These are phyloP conservation scores for Adansonia rubrostipa DNA, from an alignment of 441 rosid species.

Conservation along the genomic window DNA sequence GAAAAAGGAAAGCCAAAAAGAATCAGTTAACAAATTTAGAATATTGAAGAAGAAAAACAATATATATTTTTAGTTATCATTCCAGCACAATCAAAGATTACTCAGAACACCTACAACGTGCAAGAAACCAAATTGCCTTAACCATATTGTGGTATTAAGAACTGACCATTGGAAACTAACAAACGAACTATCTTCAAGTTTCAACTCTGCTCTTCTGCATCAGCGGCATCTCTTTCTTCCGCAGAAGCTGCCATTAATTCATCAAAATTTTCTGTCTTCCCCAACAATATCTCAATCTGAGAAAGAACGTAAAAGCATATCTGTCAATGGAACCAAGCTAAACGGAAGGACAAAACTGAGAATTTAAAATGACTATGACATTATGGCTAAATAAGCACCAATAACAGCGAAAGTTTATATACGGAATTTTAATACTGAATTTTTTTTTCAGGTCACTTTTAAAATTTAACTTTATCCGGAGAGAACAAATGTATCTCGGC, in stretches of 20 bases:
- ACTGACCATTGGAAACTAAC: constrained; percentile 24
- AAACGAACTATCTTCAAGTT: constrained; percentile 14
- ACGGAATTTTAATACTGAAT: neutral
- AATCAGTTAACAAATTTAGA: constrained; percentile 29
- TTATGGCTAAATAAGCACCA: neutral
- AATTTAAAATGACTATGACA: neutral
- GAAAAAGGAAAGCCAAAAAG: neutral
- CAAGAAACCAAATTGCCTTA: constrained; percentile 25
- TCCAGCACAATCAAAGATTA: constrained; percentile 1
- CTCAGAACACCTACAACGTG: constrained; percentile 16
- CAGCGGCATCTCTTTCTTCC: constrained; percentile 65
- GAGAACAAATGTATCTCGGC: neutral
- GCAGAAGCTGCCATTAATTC: constrained; percentile 80
- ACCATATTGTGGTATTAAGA: constrained; percentile 21
- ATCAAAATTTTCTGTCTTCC: constrained; percentile 70
- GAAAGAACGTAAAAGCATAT: neutral
- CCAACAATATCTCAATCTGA: constrained; percentile 68
- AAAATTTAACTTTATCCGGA: no score
- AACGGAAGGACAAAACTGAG: neutral
- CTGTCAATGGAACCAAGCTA: neutral
- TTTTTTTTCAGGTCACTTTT: neutral
- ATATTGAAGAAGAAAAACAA: constrained; percentile 15
- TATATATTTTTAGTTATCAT: neutral
- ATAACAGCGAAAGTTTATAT: neutral
- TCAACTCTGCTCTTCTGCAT: constrained; percentile 72